phyloP scores from a whole-genome alignment of 2,329 filamentous ascomycete genomes.

The Epichloe scottii region DNA sequence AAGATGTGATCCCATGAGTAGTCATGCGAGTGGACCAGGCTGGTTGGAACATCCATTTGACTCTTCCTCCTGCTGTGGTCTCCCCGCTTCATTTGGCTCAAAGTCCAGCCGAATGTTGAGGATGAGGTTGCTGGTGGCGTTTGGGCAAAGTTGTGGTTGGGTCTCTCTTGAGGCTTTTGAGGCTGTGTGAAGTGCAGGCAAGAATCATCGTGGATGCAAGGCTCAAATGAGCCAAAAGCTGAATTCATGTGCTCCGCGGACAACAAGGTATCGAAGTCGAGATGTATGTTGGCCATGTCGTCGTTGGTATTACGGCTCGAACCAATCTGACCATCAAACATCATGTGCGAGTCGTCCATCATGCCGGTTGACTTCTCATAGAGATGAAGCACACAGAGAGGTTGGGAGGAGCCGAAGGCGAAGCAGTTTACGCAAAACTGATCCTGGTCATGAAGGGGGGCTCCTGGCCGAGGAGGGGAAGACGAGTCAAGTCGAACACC shows the following conservation, averaged over 20 bases:
- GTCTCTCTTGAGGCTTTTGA: slow-evolving; percentile 8
- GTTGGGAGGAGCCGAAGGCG: neutral
- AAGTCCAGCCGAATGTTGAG: neutral
- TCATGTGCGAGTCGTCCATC: slow-evolving; percentile 13
- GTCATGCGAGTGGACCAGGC: slow-evolving; percentile 4
- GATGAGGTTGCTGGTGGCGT: slow-evolving; percentile 1
- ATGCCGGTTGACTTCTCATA: neutral
- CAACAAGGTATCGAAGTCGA: slow-evolving; percentile 17
- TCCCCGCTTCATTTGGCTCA: neutral
- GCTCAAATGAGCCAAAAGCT: slow-evolving; percentile 15
- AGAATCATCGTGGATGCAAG: slow-evolving; percentile 20
- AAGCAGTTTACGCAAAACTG: neutral
- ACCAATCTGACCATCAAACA: slow-evolving; percentile 12
- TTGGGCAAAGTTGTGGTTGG: slow-evolving; percentile 5
- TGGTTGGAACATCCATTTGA: neutral
- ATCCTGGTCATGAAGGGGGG: too few species aligned
- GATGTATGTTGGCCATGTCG: slow-evolving; percentile 14
- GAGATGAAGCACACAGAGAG: neutral
- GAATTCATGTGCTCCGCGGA: slow-evolving; percentile 13
- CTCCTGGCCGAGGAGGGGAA: too few species aligned
- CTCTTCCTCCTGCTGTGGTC: neutral
- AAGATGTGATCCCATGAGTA: slow-evolving; percentile 11
- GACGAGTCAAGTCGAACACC: too few species aligned
- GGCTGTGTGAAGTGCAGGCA: slow-evolving; percentile 15
- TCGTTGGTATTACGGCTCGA: slow-evolving; percentile 15